Evolutionary conservation across 805 yeast genomes (phyloP).

Genomic region (Priceomyces carsonii): DNA sequence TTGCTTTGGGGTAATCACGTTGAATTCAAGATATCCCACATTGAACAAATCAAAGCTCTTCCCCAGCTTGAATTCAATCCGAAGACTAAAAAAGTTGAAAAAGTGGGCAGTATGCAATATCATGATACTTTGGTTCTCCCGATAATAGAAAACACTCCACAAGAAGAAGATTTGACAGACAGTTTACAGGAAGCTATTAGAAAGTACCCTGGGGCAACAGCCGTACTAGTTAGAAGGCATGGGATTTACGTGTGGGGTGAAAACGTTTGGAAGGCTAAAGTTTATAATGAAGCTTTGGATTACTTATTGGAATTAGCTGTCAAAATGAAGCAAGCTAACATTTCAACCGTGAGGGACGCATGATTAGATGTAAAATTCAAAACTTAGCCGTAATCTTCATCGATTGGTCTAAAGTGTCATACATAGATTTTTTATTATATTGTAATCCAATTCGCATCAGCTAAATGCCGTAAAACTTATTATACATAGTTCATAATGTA

Average conservation of each 20-base stretch:
- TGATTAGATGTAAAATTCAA: background rate
- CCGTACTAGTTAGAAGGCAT: conserved; percentile 88
- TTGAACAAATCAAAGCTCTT: conserved; percentile 92
- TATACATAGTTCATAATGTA: conserved; percentile 23
- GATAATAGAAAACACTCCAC: conserved; percentile 87
- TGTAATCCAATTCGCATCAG: too few relatives aligned
- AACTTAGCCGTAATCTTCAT: too few relatives aligned
- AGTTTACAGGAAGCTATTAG: conserved; percentile 61
- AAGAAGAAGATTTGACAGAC: conserved; percentile 79
- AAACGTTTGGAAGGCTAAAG: conserved; percentile 87
- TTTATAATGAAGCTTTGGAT: conserved; percentile 90
- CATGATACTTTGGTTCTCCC: conserved; percentile 81
- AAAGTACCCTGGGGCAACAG: conserved; percentile 77
- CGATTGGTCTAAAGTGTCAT: too few relatives aligned
- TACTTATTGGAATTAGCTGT: conserved; percentile 83
- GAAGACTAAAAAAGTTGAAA: conserved; percentile 42
- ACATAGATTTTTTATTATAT: too few relatives aligned
- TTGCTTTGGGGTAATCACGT: conserved; percentile 57
- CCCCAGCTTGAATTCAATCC: conserved; percentile 50
- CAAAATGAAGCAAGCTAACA: conserved; percentile 72
- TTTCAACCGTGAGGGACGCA: conserved; percentile 43
- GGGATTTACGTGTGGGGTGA: conserved; percentile 98
- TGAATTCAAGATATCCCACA: conserved; percentile 75
- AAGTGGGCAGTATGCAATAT: conserved; percentile 68
- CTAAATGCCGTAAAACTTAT: background rate